Conservation (phyloP, 371 early-diverging fungal species). For the Gilbertella persicaria region DNA sequence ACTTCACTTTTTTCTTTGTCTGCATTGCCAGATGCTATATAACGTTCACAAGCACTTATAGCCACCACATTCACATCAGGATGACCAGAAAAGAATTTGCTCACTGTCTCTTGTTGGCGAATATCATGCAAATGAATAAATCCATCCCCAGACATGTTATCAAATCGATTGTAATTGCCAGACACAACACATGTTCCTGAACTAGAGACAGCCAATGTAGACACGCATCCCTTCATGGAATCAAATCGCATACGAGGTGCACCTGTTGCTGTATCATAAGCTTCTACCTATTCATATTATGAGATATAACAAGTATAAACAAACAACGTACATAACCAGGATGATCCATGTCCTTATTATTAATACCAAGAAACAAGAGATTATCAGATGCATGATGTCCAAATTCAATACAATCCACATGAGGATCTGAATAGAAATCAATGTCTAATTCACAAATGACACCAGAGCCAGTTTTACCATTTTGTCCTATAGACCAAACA, state of each 20-base stretch:
- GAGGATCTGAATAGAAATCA: constrained; percentile 13
- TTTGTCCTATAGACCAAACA: constrained; percentile 31
- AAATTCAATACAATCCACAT: constrained; percentile 41
- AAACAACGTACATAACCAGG: constrained; percentile 31
- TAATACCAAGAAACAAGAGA: constrained; percentile 31
- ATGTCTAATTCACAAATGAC: constrained; percentile 24
- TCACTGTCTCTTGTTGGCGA: constrained; percentile 5
- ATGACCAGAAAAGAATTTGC: constrained; percentile 31
- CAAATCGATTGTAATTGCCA: constrained; percentile 33
- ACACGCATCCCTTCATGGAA: constrained; percentile 32
- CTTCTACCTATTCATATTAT: constrained; percentile 23
- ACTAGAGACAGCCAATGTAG: constrained; percentile 28
- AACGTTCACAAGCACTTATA: constrained; percentile 42
- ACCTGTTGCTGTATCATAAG: constrained; percentile 24
- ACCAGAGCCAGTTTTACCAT: constrained; percentile 34
- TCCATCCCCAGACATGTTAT: constrained; percentile 33
- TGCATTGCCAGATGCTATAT: constrained; percentile 41
- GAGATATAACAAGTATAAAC: not conserved
- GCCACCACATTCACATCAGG: constrained; percentile 44
- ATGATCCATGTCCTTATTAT: constrained; percentile 14
- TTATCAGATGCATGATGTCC: constrained; percentile 27
- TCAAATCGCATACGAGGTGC: constrained; percentile 7
- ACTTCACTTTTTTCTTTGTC: constrained; percentile 34
- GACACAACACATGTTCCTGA: constrained; percentile 30
- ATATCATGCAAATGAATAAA: constrained; percentile 38